Evolutionary conservation across 2,329 filamentous ascomycete genomes (phyloP).

Genomic region (Fusarium sp.): DNA sequence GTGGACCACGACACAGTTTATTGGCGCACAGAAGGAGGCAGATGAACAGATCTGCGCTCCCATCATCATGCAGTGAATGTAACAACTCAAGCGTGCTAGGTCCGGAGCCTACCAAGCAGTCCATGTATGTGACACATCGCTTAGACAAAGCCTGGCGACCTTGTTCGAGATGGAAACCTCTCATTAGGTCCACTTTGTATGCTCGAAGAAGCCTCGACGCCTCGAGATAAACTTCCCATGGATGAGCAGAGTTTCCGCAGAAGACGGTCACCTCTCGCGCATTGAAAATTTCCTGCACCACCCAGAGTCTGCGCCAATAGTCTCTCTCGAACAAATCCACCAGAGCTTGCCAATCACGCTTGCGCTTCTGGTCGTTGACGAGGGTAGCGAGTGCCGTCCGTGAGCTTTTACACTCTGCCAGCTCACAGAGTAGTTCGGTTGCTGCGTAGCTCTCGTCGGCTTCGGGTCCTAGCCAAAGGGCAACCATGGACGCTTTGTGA

Average conservation of each 20-base stretch:
- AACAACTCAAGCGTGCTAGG: background rate
- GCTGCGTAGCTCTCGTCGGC: background rate
- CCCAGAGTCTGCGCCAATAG: background rate
- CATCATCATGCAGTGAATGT: background rate
- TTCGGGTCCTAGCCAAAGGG: background rate
- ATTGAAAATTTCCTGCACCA: background rate
- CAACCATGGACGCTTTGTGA: background rate
- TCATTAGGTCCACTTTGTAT: background rate
- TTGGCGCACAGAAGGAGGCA: background rate
- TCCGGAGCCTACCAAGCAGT: background rate
- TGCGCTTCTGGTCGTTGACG: background rate
- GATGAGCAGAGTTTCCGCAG: background rate
- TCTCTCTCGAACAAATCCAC: background rate
- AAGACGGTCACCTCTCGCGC: background rate
- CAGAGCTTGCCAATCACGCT: background rate
- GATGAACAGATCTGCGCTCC: background rate
- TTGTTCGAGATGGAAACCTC: background rate
- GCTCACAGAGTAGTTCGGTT: background rate
- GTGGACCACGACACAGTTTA: background rate
- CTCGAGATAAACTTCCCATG: background rate
- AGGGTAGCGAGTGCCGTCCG: background rate
- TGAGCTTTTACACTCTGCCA: background rate
- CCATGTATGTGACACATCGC: background rate
- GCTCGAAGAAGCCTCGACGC: background rate
- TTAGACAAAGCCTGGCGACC: background rate